These are phyloP conservation scores for Nitzschia putrida DNA, from an alignment of 108 stramenopile species.

Conservation along the genomic window DNA sequence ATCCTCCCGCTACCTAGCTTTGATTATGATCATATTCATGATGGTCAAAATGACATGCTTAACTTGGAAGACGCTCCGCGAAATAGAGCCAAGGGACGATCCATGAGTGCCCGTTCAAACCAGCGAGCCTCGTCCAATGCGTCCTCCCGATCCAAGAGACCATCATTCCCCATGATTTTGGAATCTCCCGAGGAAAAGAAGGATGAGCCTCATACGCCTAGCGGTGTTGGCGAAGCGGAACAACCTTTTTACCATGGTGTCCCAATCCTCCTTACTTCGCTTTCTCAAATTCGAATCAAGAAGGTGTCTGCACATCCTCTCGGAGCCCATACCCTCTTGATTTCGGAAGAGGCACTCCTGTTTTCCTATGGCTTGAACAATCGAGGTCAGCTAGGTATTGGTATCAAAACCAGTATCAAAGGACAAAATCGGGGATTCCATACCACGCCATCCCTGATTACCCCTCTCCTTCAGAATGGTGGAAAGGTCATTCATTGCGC, in stretches of 20 bases:
- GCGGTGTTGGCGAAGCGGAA: not conserved
- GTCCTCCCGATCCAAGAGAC: not conserved
- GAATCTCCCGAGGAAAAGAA: constrained; percentile 35
- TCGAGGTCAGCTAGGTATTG: constrained; percentile 78
- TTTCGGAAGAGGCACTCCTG: constrained; percentile 75
- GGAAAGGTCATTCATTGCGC: constrained; percentile 80
- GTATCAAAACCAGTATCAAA: constrained; percentile 35
- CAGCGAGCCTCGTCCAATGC: not conserved
- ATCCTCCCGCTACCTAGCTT: constrained; percentile 54
- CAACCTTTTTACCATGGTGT: constrained; percentile 60
- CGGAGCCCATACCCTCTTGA: constrained; percentile 76
- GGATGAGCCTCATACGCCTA: constrained; percentile 15
- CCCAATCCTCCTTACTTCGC: constrained; percentile 63
- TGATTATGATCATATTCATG: constrained; percentile 59
- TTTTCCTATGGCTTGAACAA: constrained; percentile 79
- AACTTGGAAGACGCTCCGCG: constrained; percentile 4
- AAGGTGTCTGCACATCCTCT: constrained; percentile 77
- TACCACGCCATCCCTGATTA: constrained; percentile 68
- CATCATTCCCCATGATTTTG: constrained; percentile 21
- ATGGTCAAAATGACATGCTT: constrained; percentile 45
- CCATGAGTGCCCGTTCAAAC: not conserved
- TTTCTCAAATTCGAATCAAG: constrained; percentile 68
- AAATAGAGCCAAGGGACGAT: not conserved
- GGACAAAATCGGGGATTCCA: constrained; percentile 30
- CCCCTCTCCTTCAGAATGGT: constrained; percentile 79